Base-by-base conservation (phyloP, 441 rosid species). In the Kokia cookei region DNA sequence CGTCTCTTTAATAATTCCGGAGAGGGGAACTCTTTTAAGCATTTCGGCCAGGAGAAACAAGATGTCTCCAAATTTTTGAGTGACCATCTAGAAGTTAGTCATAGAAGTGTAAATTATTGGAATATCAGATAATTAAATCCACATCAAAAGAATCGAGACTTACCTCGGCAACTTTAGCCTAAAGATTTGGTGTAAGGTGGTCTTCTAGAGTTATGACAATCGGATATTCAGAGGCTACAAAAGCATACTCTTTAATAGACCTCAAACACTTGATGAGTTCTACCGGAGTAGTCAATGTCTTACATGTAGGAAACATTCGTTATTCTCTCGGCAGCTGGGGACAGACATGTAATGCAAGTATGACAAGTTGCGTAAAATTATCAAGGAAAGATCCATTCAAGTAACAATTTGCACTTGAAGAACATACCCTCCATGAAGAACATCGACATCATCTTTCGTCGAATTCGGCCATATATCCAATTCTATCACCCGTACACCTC, bases 401-500 rank as follows among this genome's bases (percentile, higher is more conserved):
- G 37, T 32, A 32, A 32, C 37, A 4, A 5, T 32, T 32, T 32
- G 37, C 37, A 32, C 7, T 51, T 51, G 17, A n/a, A 6, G 14
- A 35, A 26, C 58, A 73, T 86, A 95, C 99, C 97, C 82, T 77
- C 99, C 99, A 76, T 95, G 99, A 77, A 86, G 92, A 79, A 93
- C 98, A 55, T 93, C 79, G 10, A 93, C 89, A 77, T 82, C 75
- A 73, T 89, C 91, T 60, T 93, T 89, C 29, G 77, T 71, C 9
- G 97, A 87, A 82, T 90, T 91, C 0, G 99, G 99, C 99, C 98
- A 95, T 63, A 95, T 79, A 85, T 95, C 99, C 69, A 95, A 82
- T 73, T 95, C 97, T 78, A 95, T 87, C 14, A 90, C 99, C 66
- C 98, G 83, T 17, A 95, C 98, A 65, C 99, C 99, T 80, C 68